Percentiles rank a stretch among this genome's conserved stretches.
These are phyloP conservation scores for Coemansia sp. DNA, from an alignment of 192 early-diverging fungal species.

Conservation along the genomic window DNA sequence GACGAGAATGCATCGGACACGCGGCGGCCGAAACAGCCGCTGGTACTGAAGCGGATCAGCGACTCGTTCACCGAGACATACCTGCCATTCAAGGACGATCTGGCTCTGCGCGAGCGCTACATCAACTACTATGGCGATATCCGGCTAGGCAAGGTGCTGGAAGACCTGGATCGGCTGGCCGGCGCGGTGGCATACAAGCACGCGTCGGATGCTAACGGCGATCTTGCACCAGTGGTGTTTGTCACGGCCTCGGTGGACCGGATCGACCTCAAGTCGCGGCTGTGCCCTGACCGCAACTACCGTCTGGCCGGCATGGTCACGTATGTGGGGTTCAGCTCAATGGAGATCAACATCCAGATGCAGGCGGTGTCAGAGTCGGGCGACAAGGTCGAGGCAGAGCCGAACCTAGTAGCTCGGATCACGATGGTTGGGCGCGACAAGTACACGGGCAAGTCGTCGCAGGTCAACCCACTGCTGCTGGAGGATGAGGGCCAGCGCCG, in stretches of 20 bases:
- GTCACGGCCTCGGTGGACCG: slow-evolving; percentile 87
- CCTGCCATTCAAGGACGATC: slow-evolving; percentile 73
- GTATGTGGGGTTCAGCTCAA: slow-evolving; percentile 79
- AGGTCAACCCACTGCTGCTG: slow-evolving; percentile 69
- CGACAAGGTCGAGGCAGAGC: slow-evolving; percentile 34
- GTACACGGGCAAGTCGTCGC: slow-evolving; percentile 60
- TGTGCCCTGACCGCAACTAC: slow-evolving; percentile 64
- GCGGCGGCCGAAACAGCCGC: slow-evolving; percentile 30
- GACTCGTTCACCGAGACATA: slow-evolving; percentile 74
- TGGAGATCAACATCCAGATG: slow-evolving; percentile 77
- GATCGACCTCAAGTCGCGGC: slow-evolving; percentile 67
- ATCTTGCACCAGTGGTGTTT: slow-evolving; percentile 62
- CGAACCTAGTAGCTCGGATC: slow-evolving; percentile 75
- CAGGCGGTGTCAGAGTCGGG: slow-evolving; percentile 53
- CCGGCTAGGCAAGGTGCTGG: slow-evolving; percentile 78
- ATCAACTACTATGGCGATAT: slow-evolving; percentile 70
- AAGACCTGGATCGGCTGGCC: slow-evolving; percentile 84
- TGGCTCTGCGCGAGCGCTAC: slow-evolving; percentile 74
- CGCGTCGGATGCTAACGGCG: slow-evolving; percentile 53
- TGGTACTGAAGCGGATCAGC: slow-evolving; percentile 59
- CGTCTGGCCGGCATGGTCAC: slow-evolving; percentile 79
- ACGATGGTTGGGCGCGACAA: slow-evolving; percentile 84
- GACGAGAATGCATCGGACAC: slow-evolving; percentile 29
- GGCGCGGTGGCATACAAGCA: slow-evolving; percentile 77
- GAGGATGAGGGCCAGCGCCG: slow-evolving; percentile 70